A percentile compares a stretch with the other conserved stretches of the same genome.
Conservation (phyloP, 495 filamentous ascomycete species). For the Diplogelasinospora grovesii region DNA sequence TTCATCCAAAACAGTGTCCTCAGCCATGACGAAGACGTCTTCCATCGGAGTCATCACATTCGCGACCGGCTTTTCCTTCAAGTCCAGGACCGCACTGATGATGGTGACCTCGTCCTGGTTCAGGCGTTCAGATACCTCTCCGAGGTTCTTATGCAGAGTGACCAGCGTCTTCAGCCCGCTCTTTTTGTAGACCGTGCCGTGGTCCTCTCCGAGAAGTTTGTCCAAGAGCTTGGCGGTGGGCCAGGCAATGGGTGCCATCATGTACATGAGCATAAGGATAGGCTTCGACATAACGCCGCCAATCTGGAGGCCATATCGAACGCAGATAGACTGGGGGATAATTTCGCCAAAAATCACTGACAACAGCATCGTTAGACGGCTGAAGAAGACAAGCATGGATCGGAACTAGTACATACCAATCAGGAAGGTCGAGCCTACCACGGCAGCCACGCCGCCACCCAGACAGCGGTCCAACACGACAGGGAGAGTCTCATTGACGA, state of each 20-base stretch:
- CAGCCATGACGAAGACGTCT: slow-evolving; percentile 91
- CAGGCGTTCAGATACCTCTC: slow-evolving; percentile 77
- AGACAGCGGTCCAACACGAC: slow-evolving; percentile 91
- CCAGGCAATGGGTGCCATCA: slow-evolving; percentile 80
- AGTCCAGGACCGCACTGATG: slow-evolving; percentile 89
- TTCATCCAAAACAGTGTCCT: slow-evolving; percentile 86
- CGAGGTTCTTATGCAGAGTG: slow-evolving; percentile 85
- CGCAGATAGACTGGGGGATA: slow-evolving; percentile 91
- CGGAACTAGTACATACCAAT: slow-evolving; percentile 58
- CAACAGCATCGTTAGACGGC: not conserved
- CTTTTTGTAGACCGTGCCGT: slow-evolving; percentile 94
- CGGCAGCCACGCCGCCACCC: slow-evolving; percentile 91
- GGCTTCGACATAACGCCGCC: slow-evolving; percentile 90
- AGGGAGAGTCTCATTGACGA: slow-evolving; percentile 95
- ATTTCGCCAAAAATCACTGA: slow-evolving; percentile 96
- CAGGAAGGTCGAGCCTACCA: slow-evolving; percentile 82
- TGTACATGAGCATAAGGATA: slow-evolving; percentile 84
- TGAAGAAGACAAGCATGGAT: not conserved
- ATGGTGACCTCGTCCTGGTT: slow-evolving; percentile 98
- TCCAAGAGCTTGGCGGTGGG: slow-evolving; percentile 88
- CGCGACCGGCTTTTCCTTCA: slow-evolving; percentile 93
- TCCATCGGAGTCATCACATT: slow-evolving; percentile 98
- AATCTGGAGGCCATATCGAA: slow-evolving; percentile 94
- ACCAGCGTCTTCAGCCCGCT: slow-evolving; percentile 75
- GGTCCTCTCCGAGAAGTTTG: slow-evolving; percentile 79